phyloP scores from a whole-genome alignment of 202 grass and related monocot genomes.

The Hordeum pubiflorum region DNA sequence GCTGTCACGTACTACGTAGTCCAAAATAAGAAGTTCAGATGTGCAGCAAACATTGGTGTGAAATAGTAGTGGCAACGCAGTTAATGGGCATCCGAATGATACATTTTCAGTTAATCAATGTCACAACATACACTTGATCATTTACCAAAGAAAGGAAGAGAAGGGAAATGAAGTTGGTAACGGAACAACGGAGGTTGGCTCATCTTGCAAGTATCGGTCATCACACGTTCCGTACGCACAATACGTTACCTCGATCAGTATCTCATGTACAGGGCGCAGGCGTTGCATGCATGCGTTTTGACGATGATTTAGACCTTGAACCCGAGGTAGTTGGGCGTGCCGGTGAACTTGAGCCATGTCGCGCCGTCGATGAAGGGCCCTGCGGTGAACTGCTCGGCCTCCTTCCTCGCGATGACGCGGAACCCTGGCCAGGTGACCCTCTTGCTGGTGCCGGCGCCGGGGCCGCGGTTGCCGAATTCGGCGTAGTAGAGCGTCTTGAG shows the following conservation, averaged over 20 bases:
- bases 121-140: not conserved
- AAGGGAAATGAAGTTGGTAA: not conserved
- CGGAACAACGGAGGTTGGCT: slow-evolving; percentile 10
- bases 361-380: slow-evolving; percentile 58
- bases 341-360: slow-evolving; percentile 66
- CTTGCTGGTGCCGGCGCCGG: slow-evolving; percentile 62
- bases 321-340: slow-evolving; percentile 59
- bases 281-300: not conserved
- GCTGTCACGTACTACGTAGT: not conserved
- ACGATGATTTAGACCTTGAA: slow-evolving; percentile 41
- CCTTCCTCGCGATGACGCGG: slow-evolving; percentile 52
- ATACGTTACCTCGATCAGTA: not conserved
- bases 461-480: slow-evolving; percentile 73
- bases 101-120: not conserved
- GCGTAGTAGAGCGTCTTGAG: slow-evolving; percentile 79
- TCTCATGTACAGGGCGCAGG: not conserved
- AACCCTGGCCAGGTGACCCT: slow-evolving; percentile 63
- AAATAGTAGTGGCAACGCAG: no score
- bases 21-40: not conserved
- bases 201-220: not conserved
- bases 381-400: slow-evolving; percentile 59
- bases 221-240: not conserved
- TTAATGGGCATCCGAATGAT: not conserved
- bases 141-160: not conserved
- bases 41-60: not conserved